Base-by-base conservation (phyloP, 164 flowering plant genomes). In the Kingdonia uniflora region DNA sequence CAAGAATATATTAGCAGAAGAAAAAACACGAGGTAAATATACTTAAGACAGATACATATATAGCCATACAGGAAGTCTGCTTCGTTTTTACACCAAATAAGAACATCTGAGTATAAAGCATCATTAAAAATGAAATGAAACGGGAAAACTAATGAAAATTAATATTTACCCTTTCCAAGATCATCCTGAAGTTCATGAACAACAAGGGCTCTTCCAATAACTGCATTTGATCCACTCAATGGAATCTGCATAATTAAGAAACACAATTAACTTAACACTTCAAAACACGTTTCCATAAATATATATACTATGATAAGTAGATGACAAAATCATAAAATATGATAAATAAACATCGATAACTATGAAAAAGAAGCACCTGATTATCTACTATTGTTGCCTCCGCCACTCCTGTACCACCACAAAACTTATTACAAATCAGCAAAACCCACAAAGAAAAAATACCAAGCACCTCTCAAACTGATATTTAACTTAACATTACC, bases 141-240 rank as follows among this genome's bases (percentile, higher is more conserved):
- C 35, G 8, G 35, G 35, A 8, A 3, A 29, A n/a, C 6, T 29
- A 29, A 8, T 29, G 35, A 29, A 29, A 29, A 29, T 29, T 4
- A n/a, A n/a, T n/a, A 2, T 42, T 62, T 76, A 91, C 98, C 98
- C 73, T 91, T 91, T 76, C 97, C 97, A 56, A 91, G 96, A 57
- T 91, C 97, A 78, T 87, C 97, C 71, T 60, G 85, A 49, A 91
- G 94, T 62, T 87, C 98, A 69, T 87, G 98, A 67, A 91, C 98
- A 49, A 87, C 95, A 13, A 87, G 52, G 44, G 98, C 95, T 76
- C 97, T 82, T 61, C 95, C 97, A 73, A 89, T 49, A 6, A 89
- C 87, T 25, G 95, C 53, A 59, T 85, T 71, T 25, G 95, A 87
- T 41, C 97, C 97, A 74, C 50, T 71, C 25, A 88, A 41, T 54